Percentiles rank a stretch among this genome's conserved stretches.
Evolutionary conservation across 129 eudicot genomes (phyloP).

Genomic region (Lonicera japonica): DNA sequence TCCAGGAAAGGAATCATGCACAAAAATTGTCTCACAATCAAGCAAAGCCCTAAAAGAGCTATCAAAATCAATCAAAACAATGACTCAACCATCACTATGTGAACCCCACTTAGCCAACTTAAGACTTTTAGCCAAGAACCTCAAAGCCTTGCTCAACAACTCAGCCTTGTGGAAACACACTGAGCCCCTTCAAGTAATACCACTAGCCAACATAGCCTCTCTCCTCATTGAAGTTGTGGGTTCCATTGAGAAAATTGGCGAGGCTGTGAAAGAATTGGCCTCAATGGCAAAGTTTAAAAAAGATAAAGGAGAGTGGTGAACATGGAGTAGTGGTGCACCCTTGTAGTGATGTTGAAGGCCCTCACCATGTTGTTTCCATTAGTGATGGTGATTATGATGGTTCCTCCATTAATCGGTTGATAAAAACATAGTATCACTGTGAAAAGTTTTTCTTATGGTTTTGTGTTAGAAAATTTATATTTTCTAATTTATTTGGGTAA

Average conservation of each 20-base stretch:
- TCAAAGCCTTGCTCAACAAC: not conserved
- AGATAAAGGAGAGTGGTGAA: too few species aligned
- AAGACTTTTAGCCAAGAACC: not conserved
- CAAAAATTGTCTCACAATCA: not conserved
- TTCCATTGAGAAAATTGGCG: too few species aligned
- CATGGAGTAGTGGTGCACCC: too few species aligned
- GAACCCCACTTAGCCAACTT: not conserved
- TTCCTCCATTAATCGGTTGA: too few species aligned
- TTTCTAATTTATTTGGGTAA: too few species aligned
- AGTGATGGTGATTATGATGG: too few species aligned
- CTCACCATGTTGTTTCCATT: too few species aligned
- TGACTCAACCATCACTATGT: not conserved
- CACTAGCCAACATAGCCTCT: not conserved
- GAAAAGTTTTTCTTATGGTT: too few species aligned
- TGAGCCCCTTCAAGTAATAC: not conserved
- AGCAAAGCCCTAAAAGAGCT: not conserved
- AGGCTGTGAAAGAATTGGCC: not conserved
- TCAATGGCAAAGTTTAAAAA: not conserved
- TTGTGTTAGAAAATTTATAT: too few species aligned
- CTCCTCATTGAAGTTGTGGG: not conserved
- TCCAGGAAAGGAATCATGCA: not conserved
- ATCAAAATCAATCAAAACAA: not conserved
- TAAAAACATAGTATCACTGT: too few species aligned
- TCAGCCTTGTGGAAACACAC: not conserved
- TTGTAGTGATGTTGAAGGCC: too few species aligned